Evolutionary conservation across 140 eudicot genomes (phyloP), one percentile per base, ranked within the genome.

Genomic region (Ambrosia hybrid): DNA sequence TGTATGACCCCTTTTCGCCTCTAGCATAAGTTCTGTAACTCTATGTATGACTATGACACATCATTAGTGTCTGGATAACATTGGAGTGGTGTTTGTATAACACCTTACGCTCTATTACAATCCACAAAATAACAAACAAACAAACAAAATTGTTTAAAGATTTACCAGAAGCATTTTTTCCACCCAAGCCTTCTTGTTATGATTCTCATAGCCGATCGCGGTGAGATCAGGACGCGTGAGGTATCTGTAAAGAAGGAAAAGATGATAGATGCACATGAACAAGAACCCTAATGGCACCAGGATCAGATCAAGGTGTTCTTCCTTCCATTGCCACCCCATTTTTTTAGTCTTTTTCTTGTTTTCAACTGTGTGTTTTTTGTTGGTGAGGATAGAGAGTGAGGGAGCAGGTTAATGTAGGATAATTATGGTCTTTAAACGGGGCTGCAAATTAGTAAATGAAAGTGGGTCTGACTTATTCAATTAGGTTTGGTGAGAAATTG

Each of bases 151-250:
- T 41, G 10, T 9, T 57, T 8, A 21, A 21, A 9, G 53, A 7
- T 21, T 8, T 41, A 41, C 97, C 93, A 81, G 66, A 81, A 89
- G 61, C 79, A 80, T 79, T 83, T 86, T 85, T 55, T 81, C 75
- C 9, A 90, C 93, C 98, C 98, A 87, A 5, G 84, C 91, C 41
- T 76, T 82, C 62, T 81, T 83, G 88, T 79, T 65, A 62, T 93
- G 81, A 33, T 93, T 88, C 55, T 93, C 96, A 37, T 73, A 87
- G 65, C 98, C 97, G 34, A 87, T 75, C 10, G 84, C 84, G 0
- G 97, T 93, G 6, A 80, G 74, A 5, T 85, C 53, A 13, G 95
- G 90, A 6, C 61, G 13, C 3, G 62, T 83, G 41, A 83, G 83
- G 90, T 80, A 87, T 81, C 89, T 79, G 63, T 84, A 85, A 43